Evolutionary conservation across 768 basidiomycete genomes (phyloP).

Genomic region (Ephemerocybe angulata): DNA sequence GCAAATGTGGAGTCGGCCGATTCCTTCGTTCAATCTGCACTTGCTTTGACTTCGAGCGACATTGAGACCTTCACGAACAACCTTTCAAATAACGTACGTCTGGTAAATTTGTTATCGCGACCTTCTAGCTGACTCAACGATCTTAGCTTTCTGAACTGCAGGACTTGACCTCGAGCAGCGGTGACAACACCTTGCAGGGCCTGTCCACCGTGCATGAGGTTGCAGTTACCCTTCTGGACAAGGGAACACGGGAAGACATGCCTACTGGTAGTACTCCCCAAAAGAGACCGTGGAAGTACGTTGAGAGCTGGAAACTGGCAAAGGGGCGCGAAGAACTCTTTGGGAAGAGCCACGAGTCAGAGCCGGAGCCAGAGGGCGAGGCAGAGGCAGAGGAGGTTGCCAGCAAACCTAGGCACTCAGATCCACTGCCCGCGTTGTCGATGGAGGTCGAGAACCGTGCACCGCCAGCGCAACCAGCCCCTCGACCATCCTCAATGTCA

Average conservation of each 20-base stretch:
- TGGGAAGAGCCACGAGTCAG: slow-evolving; percentile 19
- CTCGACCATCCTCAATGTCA: background rate
- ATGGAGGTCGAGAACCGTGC: background rate
- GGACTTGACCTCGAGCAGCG: slow-evolving; percentile 2
- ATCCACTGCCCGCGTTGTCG: slow-evolving; percentile 9
- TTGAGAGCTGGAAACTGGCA: slow-evolving; percentile 71
- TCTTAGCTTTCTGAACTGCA: slow-evolving; percentile 40
- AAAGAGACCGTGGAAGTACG: slow-evolving; percentile 69
- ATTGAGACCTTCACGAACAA: slow-evolving; percentile 3
- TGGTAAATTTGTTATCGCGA: background rate
- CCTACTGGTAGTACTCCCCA: slow-evolving; percentile 74
- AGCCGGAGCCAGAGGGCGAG: too few species aligned
- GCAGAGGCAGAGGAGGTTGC: slow-evolving; percentile 20
- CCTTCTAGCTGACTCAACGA: background rate
- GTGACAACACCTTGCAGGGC: slow-evolving; percentile 20
- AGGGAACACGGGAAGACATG: slow-evolving; percentile 59
- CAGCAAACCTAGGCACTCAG: slow-evolving; percentile 10
- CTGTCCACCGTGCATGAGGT: slow-evolving; percentile 49
- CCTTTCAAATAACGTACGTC: slow-evolving; percentile 51
- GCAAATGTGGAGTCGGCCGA: slow-evolving; percentile 47
- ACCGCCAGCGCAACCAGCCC: background rate
- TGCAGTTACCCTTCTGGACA: slow-evolving; percentile 47
- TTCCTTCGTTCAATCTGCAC: slow-evolving; percentile 2
- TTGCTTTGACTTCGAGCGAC: background rate
- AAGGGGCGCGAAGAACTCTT: slow-evolving; percentile 59